Base-by-base conservation (phyloP, 164 flowering plant species). In the Sextonia rubra region DNA sequence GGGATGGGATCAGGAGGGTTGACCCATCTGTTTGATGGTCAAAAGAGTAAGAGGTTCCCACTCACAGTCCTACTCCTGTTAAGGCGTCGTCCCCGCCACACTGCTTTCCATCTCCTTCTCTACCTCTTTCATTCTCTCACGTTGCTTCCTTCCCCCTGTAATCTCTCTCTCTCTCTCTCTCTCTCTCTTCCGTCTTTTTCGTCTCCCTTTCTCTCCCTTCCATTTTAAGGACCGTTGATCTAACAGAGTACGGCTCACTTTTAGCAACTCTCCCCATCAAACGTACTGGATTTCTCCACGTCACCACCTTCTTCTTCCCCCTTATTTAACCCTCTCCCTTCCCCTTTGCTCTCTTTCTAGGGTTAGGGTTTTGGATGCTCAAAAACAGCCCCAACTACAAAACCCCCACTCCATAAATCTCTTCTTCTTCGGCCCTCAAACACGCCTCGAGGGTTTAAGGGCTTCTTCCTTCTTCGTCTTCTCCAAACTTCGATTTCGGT, bases 281-380 rank as follows among this genome's bases (percentile, higher is more conserved):
- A 86, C 86, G 86, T 69, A 76, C 74, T 68, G 22, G 49, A 62
- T 70, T 64, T 37, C 70, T 80, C 90, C 89, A 86, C 88, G 86
- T 87, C 87, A 29, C 55, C 81, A 11, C 72, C 82, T 22, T 72
- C 80, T 65, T 77, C 84, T 71, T 77, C 80, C 22, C 69, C 37
- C 52, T 47, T 64, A 30, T 73, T 58, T 47, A 14, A 22, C 3
- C 29, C 23, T 24, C 44, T 25, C 12, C 12, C 25, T 48, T 55
- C 24, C 26, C 63, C 66, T 55, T n/a, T n/a, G n/a, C 29, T 64
- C 60, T 25, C 30, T 30, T 71, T 71, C 66, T 68, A 68, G 73
- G 80, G 73, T 70, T 72, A 37, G 44, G 44, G 44, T 74, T 60
- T 68, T 55, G 67, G 25, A 25, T 25, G 30, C 30, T 22, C 4